These are phyloP conservation scores for Pichia norvegensis DNA, from an alignment of 1,139 yeast genomes.

Conservation along the genomic window DNA sequence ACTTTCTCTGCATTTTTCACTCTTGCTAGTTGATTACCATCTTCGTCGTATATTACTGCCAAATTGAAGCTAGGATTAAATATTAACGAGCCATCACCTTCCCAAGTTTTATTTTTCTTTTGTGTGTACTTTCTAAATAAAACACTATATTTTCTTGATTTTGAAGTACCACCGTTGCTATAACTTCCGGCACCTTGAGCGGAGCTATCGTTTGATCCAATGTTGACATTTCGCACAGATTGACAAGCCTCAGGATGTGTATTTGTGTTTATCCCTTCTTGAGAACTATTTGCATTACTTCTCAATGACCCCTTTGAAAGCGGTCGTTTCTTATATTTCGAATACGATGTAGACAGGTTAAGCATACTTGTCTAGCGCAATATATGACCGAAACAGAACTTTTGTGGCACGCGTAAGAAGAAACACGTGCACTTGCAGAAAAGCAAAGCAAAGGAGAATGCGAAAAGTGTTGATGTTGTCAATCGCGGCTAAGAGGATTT, in stretches of 20 bases:
- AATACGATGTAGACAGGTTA: neutral
- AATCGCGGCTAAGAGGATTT: no score
- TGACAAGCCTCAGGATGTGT: neutral
- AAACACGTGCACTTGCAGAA: neutral
- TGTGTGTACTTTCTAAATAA: conserved; percentile 66
- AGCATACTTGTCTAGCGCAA: neutral
- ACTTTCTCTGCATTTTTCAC: conserved; percentile 21
- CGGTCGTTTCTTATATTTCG: neutral
- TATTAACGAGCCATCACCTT: conserved; percentile 70
- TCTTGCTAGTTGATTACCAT: conserved; percentile 17
- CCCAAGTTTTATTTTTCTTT: conserved; percentile 91
- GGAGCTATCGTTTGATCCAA: neutral
- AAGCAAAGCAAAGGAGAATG: neutral
- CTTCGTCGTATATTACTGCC: conserved; percentile 20
- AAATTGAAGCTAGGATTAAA: conserved; percentile 20
- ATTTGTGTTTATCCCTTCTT: neutral
- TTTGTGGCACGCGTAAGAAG: neutral
- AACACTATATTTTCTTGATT: conserved; percentile 29
- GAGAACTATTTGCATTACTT: neutral
- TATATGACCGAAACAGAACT: neutral
- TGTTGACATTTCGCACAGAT: neutral
- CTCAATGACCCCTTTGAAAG: neutral
- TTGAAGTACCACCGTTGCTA: neutral
- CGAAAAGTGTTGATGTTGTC: neutral
- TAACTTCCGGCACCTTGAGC: neutral